A percentile compares a stretch with the other conserved stretches of the same genome.
These are phyloP conservation scores for maize (Zea mays) DNA, from an alignment of 176 grass and related monocot species.

Conservation along the genomic window Zm-B73-REFERENCE-NAM-5.0 NC_050103.1:8393001-8393500, in stretches of 20 bases:
- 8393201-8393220: constrained; percentile 57
- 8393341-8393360: not conserved
- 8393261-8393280: constrained; percentile 18
- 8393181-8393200: constrained; percentile 88
- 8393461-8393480: not conserved
- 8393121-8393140: constrained; percentile 93
- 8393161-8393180: constrained; percentile 93
- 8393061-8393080: not conserved
- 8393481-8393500: not conserved
- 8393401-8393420: not conserved
- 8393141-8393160: constrained; percentile 88
- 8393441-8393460: not conserved
- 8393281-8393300: not conserved
- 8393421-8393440: not conserved
- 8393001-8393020: not conserved
- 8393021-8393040: constrained; percentile 10
- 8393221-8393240: constrained; percentile 10
- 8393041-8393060: not conserved
- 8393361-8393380: not conserved
- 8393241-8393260: not conserved
- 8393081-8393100: constrained; percentile 12
- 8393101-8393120: constrained; percentile 67
- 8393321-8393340: not conserved
- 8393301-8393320: not conserved
- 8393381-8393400: not conserved